These are phyloP conservation scores for Xylaria longipes DNA, from an alignment of 495 filamentous ascomycete genomes.

Conservation along the genomic window DNA sequence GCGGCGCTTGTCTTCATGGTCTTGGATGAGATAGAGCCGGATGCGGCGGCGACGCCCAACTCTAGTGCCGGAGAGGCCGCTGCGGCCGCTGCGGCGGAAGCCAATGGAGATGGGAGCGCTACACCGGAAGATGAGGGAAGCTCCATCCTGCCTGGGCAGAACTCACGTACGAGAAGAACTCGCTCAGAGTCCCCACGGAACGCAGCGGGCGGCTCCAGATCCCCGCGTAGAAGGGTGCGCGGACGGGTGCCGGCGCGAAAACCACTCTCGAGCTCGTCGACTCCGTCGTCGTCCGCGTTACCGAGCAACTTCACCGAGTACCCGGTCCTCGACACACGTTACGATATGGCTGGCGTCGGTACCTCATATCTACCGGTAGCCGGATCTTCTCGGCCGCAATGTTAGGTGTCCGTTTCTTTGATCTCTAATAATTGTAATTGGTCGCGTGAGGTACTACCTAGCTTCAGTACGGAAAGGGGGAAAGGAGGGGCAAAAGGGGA, in stretches of 20 bases:
- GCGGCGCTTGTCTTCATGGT: conserved; percentile 45
- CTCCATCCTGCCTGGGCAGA: too few species aligned
- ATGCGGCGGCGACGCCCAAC: background rate
- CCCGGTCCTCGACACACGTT: background rate
- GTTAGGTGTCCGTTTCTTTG: background rate
- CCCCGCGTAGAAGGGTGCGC: background rate
- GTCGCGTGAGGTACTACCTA: background rate
- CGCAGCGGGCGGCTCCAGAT: background rate
- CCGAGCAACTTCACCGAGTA: background rate
- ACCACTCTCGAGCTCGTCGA: background rate
- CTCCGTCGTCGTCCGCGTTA: background rate
- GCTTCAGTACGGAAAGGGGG: background rate
- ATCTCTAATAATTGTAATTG: background rate
- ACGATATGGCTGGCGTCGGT: background rate
- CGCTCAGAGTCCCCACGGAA: background rate
- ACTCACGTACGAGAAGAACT: background rate
- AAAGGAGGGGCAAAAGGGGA: background rate
- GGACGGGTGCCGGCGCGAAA: background rate
- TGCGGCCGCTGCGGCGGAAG: background rate
- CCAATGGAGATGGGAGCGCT: background rate
- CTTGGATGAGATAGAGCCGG: conserved; percentile 40
- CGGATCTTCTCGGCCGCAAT: background rate
- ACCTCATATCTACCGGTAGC: background rate
- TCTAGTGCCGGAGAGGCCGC: background rate
- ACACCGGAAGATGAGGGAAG: background rate